phyloP scores from a whole-genome alignment of 1,139 yeast genomes.

The Chernovozyma aurita region DNA sequence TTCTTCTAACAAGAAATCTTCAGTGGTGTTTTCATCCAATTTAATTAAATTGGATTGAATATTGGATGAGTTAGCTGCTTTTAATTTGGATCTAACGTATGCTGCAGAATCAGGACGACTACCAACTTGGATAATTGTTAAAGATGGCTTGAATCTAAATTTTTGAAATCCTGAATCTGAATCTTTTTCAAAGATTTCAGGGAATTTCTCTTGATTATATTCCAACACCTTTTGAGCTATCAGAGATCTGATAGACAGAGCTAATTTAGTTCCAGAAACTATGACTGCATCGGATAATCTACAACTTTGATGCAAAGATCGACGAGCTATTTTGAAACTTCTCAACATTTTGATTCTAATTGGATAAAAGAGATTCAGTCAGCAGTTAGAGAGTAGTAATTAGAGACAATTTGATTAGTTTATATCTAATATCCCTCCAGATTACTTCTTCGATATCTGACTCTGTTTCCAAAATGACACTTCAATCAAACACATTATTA shows the following conservation, averaged over 20 bases:
- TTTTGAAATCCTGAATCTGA: background rate
- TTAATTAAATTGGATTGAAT: slow-evolving; percentile 56
- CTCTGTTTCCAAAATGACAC: no score
- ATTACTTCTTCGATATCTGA: no score
- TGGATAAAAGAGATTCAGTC: no score
- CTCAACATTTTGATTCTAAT: no score
- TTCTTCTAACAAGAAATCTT: slow-evolving; percentile 51
- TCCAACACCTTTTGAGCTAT: slow-evolving; percentile 41
- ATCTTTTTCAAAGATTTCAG: background rate
- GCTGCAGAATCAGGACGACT: slow-evolving; percentile 73
- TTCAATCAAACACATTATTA: no score
- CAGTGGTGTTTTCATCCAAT: slow-evolving; percentile 51
- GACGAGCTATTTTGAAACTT: background rate
- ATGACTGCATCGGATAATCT: slow-evolving; percentile 27
- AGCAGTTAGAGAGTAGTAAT: no score
- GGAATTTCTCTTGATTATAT: slow-evolving; percentile 29
- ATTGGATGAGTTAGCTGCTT: slow-evolving; percentile 68
- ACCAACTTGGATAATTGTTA: slow-evolving; percentile 74
- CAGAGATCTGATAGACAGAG: slow-evolving; percentile 31
- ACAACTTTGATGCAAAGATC: background rate
- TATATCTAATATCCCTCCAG: no score
- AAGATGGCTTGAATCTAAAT: slow-evolving; percentile 51
- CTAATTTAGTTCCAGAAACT: slow-evolving; percentile 43
- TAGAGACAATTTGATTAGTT: no score
- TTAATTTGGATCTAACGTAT: slow-evolving; percentile 69